phyloP scores from a whole-genome alignment of 805 yeast genomes.

The Metschnikowia peoriensis region DNA sequence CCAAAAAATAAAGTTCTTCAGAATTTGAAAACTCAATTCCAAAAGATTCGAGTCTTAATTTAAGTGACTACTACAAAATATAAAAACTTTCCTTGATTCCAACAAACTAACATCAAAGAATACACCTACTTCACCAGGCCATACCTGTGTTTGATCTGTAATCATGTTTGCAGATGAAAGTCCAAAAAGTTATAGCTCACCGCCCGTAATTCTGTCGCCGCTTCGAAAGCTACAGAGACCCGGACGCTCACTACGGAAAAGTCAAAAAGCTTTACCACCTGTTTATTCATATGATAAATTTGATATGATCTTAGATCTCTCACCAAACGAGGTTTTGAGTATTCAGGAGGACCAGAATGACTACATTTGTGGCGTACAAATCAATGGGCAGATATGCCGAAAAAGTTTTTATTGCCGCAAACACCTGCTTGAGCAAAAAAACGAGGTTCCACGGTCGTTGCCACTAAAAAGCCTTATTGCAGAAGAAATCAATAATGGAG shows the following conservation, averaged over 20 bases:
- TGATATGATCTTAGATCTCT: constrained; percentile 11
- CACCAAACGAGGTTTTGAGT: constrained; percentile 14
- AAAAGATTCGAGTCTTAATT: too few relatives aligned
- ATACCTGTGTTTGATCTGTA: not conserved
- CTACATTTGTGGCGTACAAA: constrained; percentile 18
- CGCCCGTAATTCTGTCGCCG: constrained; percentile 12
- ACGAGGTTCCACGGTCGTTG: constrained; percentile 10
- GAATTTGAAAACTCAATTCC: too few relatives aligned
- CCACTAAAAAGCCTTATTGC: constrained; percentile 13
- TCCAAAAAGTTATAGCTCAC: not conserved
- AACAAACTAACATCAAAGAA: too few relatives aligned
- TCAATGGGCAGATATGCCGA: constrained; percentile 10
- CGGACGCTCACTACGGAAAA: not conserved
- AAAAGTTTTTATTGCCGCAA: constrained; percentile 13
- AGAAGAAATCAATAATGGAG: constrained; percentile 12
- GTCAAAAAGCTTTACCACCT: not conserved
- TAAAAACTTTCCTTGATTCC: too few relatives aligned
- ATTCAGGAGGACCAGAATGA: constrained; percentile 15
- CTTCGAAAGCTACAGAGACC: constrained; percentile 9
- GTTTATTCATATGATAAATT: constrained; percentile 6
- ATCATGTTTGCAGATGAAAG: constrained; percentile 2
- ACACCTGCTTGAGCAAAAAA: constrained; percentile 16
- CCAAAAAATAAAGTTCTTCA: too few relatives aligned
- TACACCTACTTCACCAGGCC: too few relatives aligned
- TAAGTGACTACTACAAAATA: too few relatives aligned